phyloP scores from a whole-genome alignment of 2,329 filamentous ascomycete genomes.

The Tympanopsis confertula region DNA sequence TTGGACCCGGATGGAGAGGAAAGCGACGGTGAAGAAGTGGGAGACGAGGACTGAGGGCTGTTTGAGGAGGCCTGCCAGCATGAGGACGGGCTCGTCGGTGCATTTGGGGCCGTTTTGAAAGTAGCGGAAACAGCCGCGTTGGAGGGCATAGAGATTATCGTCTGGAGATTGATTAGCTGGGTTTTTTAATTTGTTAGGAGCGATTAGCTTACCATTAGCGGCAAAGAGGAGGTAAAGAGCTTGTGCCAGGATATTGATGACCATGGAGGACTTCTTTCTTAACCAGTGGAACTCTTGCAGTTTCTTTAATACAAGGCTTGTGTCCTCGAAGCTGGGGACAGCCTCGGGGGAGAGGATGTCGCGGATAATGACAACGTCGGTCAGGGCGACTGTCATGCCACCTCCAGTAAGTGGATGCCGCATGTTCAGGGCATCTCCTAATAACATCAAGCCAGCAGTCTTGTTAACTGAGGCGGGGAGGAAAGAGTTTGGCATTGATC shows the following conservation, averaged over 20 bases:
- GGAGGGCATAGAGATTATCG: not conserved
- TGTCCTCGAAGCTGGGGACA: not conserved
- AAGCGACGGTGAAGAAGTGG: not conserved
- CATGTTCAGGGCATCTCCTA: conserved; percentile 6
- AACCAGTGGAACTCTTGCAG: not conserved
- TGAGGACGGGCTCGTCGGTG: not conserved
- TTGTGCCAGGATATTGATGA: not conserved
- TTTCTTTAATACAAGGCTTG: not conserved
- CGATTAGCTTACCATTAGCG: not conserved
- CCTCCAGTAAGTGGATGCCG: conserved; percentile 4
- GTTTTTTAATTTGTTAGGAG: not conserved
- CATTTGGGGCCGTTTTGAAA: not conserved
- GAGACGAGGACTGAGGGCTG: not conserved
- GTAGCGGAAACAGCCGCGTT: not conserved
- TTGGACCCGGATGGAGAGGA: not conserved
- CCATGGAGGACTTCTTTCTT: not conserved
- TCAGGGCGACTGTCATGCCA: conserved; percentile 4
- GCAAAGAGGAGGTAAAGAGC: not conserved
- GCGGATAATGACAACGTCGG: conserved; percentile 4
- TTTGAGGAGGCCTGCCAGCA: not conserved
- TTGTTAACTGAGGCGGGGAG: conserved; percentile 1
- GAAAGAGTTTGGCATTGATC: conserved; percentile 4
- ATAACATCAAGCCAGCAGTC: not conserved
- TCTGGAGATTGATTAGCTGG: not conserved
- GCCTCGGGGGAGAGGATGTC: not conserved